Evolutionary conservation across 345 rosid species (phyloP).

Genomic region (Nasturtium officinale): DNA sequence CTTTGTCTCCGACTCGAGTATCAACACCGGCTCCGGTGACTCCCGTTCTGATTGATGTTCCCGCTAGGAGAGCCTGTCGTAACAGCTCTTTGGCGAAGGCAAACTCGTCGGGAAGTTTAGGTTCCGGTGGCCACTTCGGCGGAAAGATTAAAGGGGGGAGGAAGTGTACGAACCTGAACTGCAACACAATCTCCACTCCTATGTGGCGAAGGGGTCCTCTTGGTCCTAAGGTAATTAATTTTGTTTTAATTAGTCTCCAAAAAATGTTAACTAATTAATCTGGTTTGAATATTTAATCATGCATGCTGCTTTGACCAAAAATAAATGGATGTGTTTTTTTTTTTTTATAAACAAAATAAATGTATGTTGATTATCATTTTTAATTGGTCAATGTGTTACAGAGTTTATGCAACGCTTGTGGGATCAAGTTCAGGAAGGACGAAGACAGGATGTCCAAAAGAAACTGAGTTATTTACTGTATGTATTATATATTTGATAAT

Average conservation of each 20-base stretch:
- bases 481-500: not conserved
- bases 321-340: not conserved
- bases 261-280: not conserved
- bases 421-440: conserved; percentile 42
- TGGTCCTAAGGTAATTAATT: conserved; percentile 41
- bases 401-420: conserved; percentile 44
- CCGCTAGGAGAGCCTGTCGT: conserved; percentile 22
- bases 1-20: not conserved
- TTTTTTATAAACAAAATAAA: too few relatives aligned
- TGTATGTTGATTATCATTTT: not conserved
- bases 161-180: conserved; percentile 35
- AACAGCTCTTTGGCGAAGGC: not conserved
- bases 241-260: not conserved
- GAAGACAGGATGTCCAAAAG: conserved; percentile 26
- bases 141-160: not conserved
- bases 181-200: conserved; percentile 33
- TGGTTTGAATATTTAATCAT: conserved; percentile 10
- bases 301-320: not conserved
- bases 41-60: conserved; percentile 36
- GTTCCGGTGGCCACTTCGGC: not conserved
- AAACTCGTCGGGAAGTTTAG: not conserved
- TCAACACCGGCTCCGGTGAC: not conserved
- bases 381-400: conserved; percentile 22
- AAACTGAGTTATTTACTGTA: not conserved
- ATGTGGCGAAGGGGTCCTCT: conserved; percentile 49